phyloP scores from a whole-genome alignment of 2,329 filamentous ascomycete genomes.

The Penicillium digitatum region DNA sequence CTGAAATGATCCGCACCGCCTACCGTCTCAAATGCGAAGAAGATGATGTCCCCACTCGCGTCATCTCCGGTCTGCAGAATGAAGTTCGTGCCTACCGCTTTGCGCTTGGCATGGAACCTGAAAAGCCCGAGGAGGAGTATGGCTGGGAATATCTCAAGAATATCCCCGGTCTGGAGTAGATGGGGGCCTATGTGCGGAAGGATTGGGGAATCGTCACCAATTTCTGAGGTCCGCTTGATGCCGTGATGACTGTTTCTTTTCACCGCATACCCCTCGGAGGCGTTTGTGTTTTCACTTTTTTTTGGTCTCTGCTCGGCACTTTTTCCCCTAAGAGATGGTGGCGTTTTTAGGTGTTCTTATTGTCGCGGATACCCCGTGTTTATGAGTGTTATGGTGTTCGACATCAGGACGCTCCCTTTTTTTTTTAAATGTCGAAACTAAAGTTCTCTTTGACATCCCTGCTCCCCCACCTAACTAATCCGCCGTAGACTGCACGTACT shows the following conservation, averaged over 20 bases:
- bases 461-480: background rate
- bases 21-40: conserved; percentile 48
- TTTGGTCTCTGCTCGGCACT: background rate
- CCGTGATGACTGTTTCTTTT: conserved; percentile 14
- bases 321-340: background rate
- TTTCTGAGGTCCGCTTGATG: conserved; percentile 7
- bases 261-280: conserved; percentile 5
- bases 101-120: conserved; percentile 47
- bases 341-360: conserved; percentile 3
- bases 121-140: conserved; percentile 48
- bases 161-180: conserved; percentile 34
- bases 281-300: background rate
- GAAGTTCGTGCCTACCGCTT: conserved; percentile 48
- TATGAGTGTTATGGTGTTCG: background rate
- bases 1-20: conserved; percentile 49
- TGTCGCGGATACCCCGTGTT: conserved; percentile 12
- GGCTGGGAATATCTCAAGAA: conserved; percentile 49
- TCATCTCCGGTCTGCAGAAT: conserved; percentile 47
- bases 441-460: background rate
- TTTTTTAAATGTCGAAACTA: background rate
- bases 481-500: background rate
- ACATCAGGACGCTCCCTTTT: background rate
- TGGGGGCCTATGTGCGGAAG: conserved; percentile 3
- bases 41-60: conserved; percentile 43
- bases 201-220: conserved; percentile 15